Percentiles rank a stretch among this genome's conserved stretches.
Conservation (phyloP, 2,329 filamentous ascomycete genomes). For the Neofusicoccum ribis region DNA sequence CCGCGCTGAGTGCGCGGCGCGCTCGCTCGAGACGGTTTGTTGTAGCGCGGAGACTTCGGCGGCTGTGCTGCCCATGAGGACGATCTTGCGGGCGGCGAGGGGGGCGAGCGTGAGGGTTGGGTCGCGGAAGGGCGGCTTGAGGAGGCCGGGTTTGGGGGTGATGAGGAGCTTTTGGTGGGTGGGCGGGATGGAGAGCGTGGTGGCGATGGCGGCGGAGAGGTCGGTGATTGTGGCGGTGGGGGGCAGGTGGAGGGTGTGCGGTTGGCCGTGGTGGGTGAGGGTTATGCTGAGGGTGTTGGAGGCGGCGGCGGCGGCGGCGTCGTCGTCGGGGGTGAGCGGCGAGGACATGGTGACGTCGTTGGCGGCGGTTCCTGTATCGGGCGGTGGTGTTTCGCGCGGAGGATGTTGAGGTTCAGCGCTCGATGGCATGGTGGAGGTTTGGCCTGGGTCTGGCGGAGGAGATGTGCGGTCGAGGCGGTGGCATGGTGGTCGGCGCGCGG, state of each 20-base stretch:
- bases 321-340: neutral
- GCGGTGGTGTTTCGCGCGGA: neutral
- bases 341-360: neutral
- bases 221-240: slow-evolving; percentile 55
- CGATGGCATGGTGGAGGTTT: slow-evolving; percentile 9
- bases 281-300: slow-evolving; percentile 32
- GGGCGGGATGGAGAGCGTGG: slow-evolving; percentile 58
- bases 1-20: slow-evolving; percentile 42
- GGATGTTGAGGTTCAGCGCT: neutral
- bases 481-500: slow-evolving; percentile 1
- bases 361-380: neutral
- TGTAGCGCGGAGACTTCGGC: slow-evolving; percentile 60
- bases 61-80: slow-evolving; percentile 63
- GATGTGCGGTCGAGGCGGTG: neutral
- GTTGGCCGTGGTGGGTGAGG: slow-evolving; percentile 57
- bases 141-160: slow-evolving; percentile 63
- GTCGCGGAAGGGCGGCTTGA: slow-evolving; percentile 65
- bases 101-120: slow-evolving; percentile 53
- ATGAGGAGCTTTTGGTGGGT: slow-evolving; percentile 68
- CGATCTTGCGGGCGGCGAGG: slow-evolving; percentile 61
- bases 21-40: slow-evolving; percentile 29
- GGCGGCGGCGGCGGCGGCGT: neutral
- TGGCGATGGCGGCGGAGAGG: slow-evolving; percentile 60
- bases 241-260: slow-evolving; percentile 50
- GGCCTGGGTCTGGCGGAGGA: neutral